Evolutionary conservation across 2,329 filamentous ascomycete genomes (phyloP).

Genomic region (Coniochaeta hoffmannii): DNA sequence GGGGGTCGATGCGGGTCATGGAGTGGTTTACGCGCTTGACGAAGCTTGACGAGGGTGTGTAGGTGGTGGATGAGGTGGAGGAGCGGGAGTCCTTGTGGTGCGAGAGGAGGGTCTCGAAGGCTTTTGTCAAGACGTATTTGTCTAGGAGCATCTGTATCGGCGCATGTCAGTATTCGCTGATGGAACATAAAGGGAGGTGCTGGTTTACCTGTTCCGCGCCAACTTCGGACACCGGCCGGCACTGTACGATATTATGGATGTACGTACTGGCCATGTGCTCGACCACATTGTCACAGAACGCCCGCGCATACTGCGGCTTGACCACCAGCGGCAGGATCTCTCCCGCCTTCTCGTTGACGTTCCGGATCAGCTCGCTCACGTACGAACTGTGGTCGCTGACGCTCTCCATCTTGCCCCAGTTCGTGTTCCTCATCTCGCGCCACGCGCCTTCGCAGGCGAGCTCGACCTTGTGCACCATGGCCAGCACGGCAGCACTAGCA

Average conservation of each 20-base stretch:
- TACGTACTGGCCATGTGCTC: slow-evolving; percentile 77
- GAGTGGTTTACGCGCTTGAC: slow-evolving; percentile 77
- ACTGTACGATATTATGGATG: slow-evolving; percentile 77
- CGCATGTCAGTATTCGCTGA: slow-evolving; percentile 15
- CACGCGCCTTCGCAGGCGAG: slow-evolving; percentile 76
- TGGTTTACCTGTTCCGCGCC: slow-evolving; percentile 75
- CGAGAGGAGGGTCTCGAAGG: slow-evolving; percentile 63
- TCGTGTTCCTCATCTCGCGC: slow-evolving; percentile 95
- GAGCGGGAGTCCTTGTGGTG: slow-evolving; percentile 41
- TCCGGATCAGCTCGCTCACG: slow-evolving; percentile 70
- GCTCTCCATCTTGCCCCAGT: slow-evolving; percentile 88
- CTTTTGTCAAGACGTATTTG: slow-evolving; percentile 82
- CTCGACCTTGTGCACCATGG: slow-evolving; percentile 79
- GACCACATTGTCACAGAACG: slow-evolving; percentile 93
- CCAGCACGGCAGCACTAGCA: slow-evolving; percentile 76
- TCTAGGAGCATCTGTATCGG: slow-evolving; percentile 82
- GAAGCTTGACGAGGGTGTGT: slow-evolving; percentile 52
- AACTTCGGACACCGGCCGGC: slow-evolving; percentile 84
- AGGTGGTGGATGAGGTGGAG: slow-evolving; percentile 22
- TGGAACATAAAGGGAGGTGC: background rate
- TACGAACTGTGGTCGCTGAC: slow-evolving; percentile 93
- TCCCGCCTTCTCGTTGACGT: slow-evolving; percentile 62
- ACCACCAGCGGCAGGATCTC: slow-evolving; percentile 72
- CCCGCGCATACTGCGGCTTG: slow-evolving; percentile 89
- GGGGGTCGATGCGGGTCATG: slow-evolving; percentile 81